Percentiles rank a stretch among this genome's conserved stretches.
Conservation (phyloP, 208 protist species). For the Acanthamoeba rhysodes region DNA sequence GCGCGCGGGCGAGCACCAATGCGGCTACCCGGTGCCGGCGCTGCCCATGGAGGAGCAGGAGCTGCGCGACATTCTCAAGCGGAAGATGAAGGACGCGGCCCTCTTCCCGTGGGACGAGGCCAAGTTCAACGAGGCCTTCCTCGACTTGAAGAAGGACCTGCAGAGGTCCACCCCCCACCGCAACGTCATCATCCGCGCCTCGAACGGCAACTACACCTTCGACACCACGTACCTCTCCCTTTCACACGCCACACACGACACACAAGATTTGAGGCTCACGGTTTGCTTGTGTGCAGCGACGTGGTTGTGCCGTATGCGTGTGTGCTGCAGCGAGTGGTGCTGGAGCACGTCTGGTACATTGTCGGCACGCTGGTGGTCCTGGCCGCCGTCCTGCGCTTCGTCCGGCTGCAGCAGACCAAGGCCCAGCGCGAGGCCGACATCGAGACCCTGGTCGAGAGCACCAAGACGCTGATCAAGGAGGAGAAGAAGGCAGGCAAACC, state of each 20-base stretch:
- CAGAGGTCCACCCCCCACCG: not conserved
- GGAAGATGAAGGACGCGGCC: not conserved
- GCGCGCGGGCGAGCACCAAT: slow-evolving; percentile 15
- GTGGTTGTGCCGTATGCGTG: not conserved
- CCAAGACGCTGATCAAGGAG: slow-evolving; percentile 32
- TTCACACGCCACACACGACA: not conserved
- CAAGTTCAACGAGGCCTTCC: slow-evolving; percentile 50
- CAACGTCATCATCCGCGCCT: not conserved
- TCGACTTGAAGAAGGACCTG: slow-evolving; percentile 43
- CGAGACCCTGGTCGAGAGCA: not conserved
- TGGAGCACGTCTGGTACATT: not conserved
- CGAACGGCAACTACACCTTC: not conserved
- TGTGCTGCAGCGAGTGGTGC: not conserved
- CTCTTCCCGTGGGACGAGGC: not conserved
- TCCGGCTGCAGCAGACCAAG: not conserved
- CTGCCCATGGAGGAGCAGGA: not conserved
- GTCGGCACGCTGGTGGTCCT: not conserved
- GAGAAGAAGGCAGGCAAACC: not conserved
- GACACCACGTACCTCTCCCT: not conserved
- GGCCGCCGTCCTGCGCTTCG: not conserved
- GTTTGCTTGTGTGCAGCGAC: not conserved
- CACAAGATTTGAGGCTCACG: not conserved
- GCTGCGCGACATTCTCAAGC: slow-evolving; percentile 24
- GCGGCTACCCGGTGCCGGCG: not conserved
- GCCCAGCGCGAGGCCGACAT: slow-evolving; percentile 5